Percentiles rank a stretch among this genome's conserved stretches.
These are phyloP conservation scores for Acacia acuminata DNA, from an alignment of 306 rosid species.

Conservation along the genomic window DNA sequence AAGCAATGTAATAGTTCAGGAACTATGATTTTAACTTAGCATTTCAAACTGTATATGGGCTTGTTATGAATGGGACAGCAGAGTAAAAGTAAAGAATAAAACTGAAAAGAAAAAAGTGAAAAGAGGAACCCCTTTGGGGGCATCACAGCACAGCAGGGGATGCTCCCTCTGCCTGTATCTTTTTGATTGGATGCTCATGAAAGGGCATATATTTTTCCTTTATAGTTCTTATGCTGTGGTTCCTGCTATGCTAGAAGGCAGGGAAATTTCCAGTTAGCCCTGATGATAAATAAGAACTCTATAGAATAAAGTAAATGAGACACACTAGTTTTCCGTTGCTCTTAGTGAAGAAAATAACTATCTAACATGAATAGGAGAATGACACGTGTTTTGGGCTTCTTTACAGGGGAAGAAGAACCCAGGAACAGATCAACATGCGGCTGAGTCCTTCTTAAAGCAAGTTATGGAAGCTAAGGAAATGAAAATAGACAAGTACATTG, in stretches of 20 bases:
- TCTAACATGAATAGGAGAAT: background rate
- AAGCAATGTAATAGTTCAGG: conserved; percentile 13
- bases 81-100: background rate
- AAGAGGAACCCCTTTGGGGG: background rate
- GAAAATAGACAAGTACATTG: conserved; percentile 82
- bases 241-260: background rate
- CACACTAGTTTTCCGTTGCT: background rate
- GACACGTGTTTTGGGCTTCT: conserved; percentile 31
- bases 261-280: background rate
- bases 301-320: background rate
- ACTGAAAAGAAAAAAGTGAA: background rate
- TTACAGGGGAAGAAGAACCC: conserved; percentile 93
- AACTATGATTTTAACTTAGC: background rate
- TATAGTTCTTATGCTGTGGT: background rate
- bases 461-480: conserved; percentile 83
- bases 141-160: background rate
- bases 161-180: background rate
- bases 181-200: conserved; percentile 11
- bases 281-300: conserved; percentile 12
- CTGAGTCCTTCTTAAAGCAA: conserved; percentile 62
- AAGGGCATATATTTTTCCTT: background rate
- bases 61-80: background rate
- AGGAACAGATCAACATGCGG: conserved; percentile 64
- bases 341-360: background rate
- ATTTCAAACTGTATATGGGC: background rate